phyloP scores from a whole-genome alignment of 2,329 filamentous ascomycete species.

The Pezicula rhizophila region DNA sequence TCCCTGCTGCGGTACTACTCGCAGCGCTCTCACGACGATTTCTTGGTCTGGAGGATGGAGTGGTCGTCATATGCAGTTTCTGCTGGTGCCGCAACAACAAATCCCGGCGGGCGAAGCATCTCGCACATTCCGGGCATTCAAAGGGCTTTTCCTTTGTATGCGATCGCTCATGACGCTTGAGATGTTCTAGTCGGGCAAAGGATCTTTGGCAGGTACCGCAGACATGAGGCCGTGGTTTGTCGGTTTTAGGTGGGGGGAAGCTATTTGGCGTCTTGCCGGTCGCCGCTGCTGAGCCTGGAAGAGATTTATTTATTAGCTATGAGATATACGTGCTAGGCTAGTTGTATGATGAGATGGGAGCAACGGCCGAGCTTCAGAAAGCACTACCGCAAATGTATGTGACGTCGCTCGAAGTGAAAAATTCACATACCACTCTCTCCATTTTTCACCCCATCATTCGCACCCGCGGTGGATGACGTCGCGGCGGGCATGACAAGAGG shows the following conservation, averaged over 20 bases:
- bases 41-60: conserved; percentile 78
- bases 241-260: conserved; percentile 81
- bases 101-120: conserved; percentile 93
- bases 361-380: not conserved
- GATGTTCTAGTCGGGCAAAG: conserved; percentile 89
- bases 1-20: conserved; percentile 62
- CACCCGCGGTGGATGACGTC: conserved; percentile 20
- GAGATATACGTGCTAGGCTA: too few species aligned
- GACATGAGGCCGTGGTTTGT: conserved; percentile 93
- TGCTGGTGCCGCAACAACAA: conserved; percentile 92
- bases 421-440: conserved; percentile 24
- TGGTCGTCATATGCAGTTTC: conserved; percentile 92
- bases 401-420: not conserved
- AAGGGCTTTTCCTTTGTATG: conserved; percentile 98
- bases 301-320: not conserved
- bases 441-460: conserved; percentile 21
- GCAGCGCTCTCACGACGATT: conserved; percentile 84
- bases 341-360: too few species aligned
- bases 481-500: conserved; percentile 24
- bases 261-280: conserved; percentile 22
- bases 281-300: conserved; percentile 1
- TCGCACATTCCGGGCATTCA: conserved; percentile 87
- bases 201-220: conserved; percentile 87
- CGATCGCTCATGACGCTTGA: conserved; percentile 96
- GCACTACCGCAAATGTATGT: not conserved